Base-by-base conservation (phyloP, 1,139 yeast genomes). In the Geotrichum restrictum region DNA sequence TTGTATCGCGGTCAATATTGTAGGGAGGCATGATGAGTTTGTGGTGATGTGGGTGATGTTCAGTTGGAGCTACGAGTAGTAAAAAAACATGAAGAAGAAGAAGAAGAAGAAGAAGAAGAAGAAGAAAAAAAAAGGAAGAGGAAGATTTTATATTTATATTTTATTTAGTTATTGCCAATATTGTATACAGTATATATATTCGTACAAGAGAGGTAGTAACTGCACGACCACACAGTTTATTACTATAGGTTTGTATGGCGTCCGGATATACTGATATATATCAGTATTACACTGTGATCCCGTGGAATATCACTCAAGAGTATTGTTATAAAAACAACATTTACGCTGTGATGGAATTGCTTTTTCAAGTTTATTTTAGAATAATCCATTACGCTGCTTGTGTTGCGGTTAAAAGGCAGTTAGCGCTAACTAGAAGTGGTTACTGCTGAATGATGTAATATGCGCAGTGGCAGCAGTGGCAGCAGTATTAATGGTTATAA, bases 1-100 rank as follows among this genome's bases (percentile, higher is more conserved):
- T 29, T 8, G 53, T 51, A 22, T 46, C 53, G 36, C 50, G 49
- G 46, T 45, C 49, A 29, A 51, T 36, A 31, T 19, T 45, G 44
- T 45, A 51, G 5, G 50, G 47, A 16, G 53, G 18, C 53, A 51
- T 51, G 32, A 16, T 36, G 33, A 37, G n/a, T n/a, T n/a, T 37
- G 22, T 21, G 37, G 2, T 2, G 5, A n/a, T 38, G 27, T 2
- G n/a, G 32, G 24, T 24, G 33, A 7, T 4, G 44, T 13, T 22
- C 8, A 6, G 31, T n/a, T 13, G 21, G 11, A 24, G 29, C 29
- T 24, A 24, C 29, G 42, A 39, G 13, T n/a, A 13, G 3, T 32
- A 22, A 31, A n/a, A 34, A 29, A 41, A 14, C 4, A 33, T 27
- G 45, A 41, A 27, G 21, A 31, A 21, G 16, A 11, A 32, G 13